phyloP scores from a whole-genome alignment of 768 basidiomycete species.

The Mycena belliarum region DNA sequence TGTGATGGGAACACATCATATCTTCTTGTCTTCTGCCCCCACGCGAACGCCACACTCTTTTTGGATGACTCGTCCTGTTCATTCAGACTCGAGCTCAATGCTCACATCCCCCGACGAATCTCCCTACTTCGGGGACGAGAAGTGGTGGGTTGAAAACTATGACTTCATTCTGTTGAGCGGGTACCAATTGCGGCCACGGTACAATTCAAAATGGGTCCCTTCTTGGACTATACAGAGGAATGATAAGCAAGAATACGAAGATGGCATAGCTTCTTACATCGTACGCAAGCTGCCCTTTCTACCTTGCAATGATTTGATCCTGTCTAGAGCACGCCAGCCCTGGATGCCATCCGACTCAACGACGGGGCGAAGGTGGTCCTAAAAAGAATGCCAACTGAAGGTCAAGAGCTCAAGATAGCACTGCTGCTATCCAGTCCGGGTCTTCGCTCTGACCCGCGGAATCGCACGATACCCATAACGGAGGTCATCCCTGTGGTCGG shows the following conservation, averaged over 20 bases:
- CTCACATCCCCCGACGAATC: too few relatives aligned
- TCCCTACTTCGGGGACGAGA: too few relatives aligned
- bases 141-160: too few relatives aligned
- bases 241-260: background rate
- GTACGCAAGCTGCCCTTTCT: background rate
- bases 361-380: constrained; percentile 14
- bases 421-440: background rate
- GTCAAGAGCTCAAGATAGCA: background rate
- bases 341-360: constrained; percentile 8
- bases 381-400: background rate
- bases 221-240: background rate
- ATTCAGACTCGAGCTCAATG: too few relatives aligned
- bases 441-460: background rate
- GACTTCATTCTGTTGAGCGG: too few relatives aligned
- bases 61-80: too few relatives aligned
- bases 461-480: constrained; percentile 3
- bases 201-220: constrained; percentile 13
- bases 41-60: too few relatives aligned
- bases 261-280: background rate
- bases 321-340: background rate
- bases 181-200: constrained; percentile 13
- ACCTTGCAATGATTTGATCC: background rate
- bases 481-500: background rate
- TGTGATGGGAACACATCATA: too few relatives aligned
- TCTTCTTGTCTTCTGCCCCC: too few relatives aligned